These are phyloP conservation scores for Alternaria rosae DNA, from an alignment of 2,329 filamentous ascomycete genomes.

Conservation along the genomic window DNA sequence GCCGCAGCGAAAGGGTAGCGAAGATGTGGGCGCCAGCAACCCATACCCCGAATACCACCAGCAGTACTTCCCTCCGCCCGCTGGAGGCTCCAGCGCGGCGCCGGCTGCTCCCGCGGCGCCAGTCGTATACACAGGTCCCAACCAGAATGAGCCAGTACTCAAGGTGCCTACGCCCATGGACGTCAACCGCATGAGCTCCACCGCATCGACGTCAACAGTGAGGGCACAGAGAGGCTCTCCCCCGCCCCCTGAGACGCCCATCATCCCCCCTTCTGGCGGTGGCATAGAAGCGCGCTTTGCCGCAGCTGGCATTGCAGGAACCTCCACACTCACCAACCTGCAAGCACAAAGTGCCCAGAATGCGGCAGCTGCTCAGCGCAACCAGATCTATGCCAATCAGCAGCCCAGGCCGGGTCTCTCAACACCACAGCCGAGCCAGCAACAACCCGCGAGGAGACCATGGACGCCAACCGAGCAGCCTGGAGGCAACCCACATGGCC, in stretches of 20 bases:
- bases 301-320: conserved; percentile 86
- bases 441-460: conserved; percentile 65
- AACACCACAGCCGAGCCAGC: conserved; percentile 51
- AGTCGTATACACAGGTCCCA: conserved; percentile 21
- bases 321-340: conserved; percentile 79
- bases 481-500: conserved; percentile 84
- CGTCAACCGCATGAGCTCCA: conserved; percentile 74
- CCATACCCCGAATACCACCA: conserved; percentile 64
- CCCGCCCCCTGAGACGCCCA: conserved; percentile 90
- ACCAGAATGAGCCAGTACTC: conserved; percentile 49
- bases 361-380: conserved; percentile 80
- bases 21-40: conserved; percentile 31
- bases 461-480: conserved; percentile 96
- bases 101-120: not conserved
- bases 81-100: conserved; percentile 1
- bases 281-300: conserved; percentile 93
- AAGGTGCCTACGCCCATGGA: conserved; percentile 61
- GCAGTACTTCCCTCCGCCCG: conserved; percentile 66
- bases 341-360: conserved; percentile 78
- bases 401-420: conserved; percentile 58
- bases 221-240: conserved; percentile 91
- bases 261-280: conserved; percentile 76
- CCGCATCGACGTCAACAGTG: conserved; percentile 91
- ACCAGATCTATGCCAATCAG: conserved; percentile 72
- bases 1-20: conserved; percentile 50